Evolutionary conservation across 192 early-diverging fungal species (phyloP).

Genomic region (Lobosporangium transversale): DNA sequence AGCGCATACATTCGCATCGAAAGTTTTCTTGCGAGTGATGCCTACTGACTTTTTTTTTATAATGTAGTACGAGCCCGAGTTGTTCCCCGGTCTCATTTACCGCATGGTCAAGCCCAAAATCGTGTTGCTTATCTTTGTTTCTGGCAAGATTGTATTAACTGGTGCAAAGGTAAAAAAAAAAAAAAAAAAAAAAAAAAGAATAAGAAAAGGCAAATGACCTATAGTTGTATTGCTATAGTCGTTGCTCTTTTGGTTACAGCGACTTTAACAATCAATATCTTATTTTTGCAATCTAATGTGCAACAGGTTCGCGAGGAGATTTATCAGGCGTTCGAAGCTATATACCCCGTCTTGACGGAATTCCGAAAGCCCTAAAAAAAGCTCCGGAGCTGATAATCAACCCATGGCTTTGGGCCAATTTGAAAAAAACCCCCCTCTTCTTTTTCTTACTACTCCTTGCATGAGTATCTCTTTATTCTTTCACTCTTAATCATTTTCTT

Average conservation of each 20-base stretch:
- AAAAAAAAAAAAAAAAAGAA: too few species aligned
- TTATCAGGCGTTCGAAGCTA: constrained; percentile 97
- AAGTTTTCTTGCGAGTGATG: too few species aligned
- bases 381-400: constrained; percentile 4
- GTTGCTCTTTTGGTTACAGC: too few species aligned
- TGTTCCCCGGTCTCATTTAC: constrained; percentile 99
- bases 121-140: constrained; percentile 98
- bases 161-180: constrained; percentile 83
- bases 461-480: background rate
- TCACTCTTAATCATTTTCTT: background rate
- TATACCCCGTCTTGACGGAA: constrained; percentile 95
- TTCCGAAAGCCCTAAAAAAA: constrained; percentile 76
- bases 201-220: too few species aligned
- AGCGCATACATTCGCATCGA: too few species aligned
- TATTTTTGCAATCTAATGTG: too few species aligned
- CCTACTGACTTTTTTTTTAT: constrained; percentile 3
- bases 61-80: constrained; percentile 94
- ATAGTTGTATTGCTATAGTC: too few species aligned
- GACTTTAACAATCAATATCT: too few species aligned
- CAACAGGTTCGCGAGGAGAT: constrained; percentile 94
- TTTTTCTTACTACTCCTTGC: constrained; percentile 5
- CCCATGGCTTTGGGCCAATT: too few species aligned
- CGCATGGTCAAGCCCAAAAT: constrained; percentile 99
- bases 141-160: constrained; percentile 99
- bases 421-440: too few species aligned